phyloP scores from a whole-genome alignment of 768 basidiomycete genomes.

The Grammothele lineata region DNA sequence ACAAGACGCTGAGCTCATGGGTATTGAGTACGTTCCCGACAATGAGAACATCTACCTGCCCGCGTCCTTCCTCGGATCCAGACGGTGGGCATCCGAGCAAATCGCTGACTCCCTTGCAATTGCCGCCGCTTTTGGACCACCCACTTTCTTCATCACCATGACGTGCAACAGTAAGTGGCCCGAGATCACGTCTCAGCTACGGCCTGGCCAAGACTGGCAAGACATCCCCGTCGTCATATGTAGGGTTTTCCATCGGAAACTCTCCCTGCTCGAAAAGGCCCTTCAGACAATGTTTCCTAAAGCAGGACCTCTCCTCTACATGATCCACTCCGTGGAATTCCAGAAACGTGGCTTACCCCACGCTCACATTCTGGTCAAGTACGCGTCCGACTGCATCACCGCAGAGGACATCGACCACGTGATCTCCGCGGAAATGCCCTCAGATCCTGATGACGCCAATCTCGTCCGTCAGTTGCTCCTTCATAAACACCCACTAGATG shows the following conservation, averaged over 20 bases:
- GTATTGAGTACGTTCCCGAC: slow-evolving; percentile 13
- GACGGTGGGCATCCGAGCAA: slow-evolving; percentile 34
- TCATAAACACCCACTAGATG: slow-evolving; percentile 34
- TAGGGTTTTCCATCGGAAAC: slow-evolving; percentile 33
- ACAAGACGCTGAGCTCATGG: slow-evolving; percentile 31
- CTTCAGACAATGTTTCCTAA: slow-evolving; percentile 29
- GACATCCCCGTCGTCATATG: slow-evolving; percentile 34
- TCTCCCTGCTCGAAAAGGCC: slow-evolving; percentile 21
- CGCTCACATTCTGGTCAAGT: slow-evolving; percentile 37
- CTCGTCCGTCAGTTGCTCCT: slow-evolving; percentile 31
- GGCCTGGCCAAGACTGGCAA: slow-evolving; percentile 29
- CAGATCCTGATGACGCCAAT: slow-evolving; percentile 18
- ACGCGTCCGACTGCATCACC: slow-evolving; percentile 15
- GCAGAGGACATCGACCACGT: slow-evolving; percentile 28
- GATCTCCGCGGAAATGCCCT: slow-evolving; percentile 33
- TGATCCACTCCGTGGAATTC: slow-evolving; percentile 36
- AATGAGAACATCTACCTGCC: slow-evolving; percentile 34
- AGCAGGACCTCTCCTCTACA: slow-evolving; percentile 28
- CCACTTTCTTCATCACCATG: slow-evolving; percentile 37
- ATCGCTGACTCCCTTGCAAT: slow-evolving; percentile 34
- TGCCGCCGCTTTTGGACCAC: slow-evolving; percentile 25
- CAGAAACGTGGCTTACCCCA: slow-evolving; percentile 41
- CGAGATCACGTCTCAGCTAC: slow-evolving; percentile 29
- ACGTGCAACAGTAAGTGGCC: slow-evolving; percentile 39
- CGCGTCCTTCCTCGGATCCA: slow-evolving; percentile 32